Base-by-base conservation (phyloP, 2,329 filamentous ascomycete genomes). In the Neobulgaria alba region DNA sequence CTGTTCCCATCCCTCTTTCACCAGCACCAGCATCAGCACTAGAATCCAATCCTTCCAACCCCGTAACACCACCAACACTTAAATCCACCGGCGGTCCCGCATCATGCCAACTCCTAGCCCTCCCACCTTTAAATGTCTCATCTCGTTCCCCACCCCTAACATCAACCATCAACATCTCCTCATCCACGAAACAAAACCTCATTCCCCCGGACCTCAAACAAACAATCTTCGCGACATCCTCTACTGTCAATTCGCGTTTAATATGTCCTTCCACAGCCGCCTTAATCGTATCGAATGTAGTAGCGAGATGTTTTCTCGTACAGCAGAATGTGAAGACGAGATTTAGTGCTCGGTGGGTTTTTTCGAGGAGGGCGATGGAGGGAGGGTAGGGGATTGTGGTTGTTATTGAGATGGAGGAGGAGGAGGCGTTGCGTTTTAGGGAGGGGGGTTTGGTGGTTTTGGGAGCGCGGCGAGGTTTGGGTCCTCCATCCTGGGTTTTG, bases 261-360 rank as follows among this genome's bases (percentile, higher is more conserved):
- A 79, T 88, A 57, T 95, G 87, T 0, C 75, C 76, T 61, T 95
- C 87, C 1, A 96, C 90, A 0, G 90, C 77, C 7, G 78, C 75
- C 52, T 81, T 87, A 34, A 98, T 84, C 4, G 83, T 95, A 12
- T 92, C 84, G 51, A 95, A 87, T 0, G 90, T 95, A 0, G 92
- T 96, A 1, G 85, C 80, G 19, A 96, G 72, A 55, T 96, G 85
- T 59, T 94, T 95, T 33, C 92, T 79, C 1, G 90, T 90, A 58
- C 81, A 92, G 65, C 87, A 94, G 58, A 98, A 96, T 0, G 92
- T 96, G 55, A 87, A 95, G 1, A 96, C 87, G 2, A 96, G 66
- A 54, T 95, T 98, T 45, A 98, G 66, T 1, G 92, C 90, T 46
- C 79, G 76, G 59, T 96, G 85, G 0, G 81, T 84, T 59, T 81